Percentiles rank a stretch among this genome's conserved stretches.
phyloP scores from a whole-genome alignment of 768 basidiomycete genomes.

The Mycena belliarum region DNA sequence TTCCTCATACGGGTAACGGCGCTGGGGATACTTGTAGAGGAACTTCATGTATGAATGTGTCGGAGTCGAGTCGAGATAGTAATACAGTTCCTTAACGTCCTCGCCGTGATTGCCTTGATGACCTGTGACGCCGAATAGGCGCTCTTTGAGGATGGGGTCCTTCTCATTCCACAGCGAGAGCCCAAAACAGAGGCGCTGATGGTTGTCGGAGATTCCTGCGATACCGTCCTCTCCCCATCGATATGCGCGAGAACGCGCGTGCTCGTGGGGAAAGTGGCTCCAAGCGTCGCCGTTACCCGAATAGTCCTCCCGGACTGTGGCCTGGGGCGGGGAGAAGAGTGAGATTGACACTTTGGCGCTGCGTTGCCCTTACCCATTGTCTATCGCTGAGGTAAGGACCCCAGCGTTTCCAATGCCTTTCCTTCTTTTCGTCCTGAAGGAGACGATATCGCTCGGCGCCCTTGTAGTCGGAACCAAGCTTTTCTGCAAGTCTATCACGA shows the following conservation, averaged over 20 bases:
- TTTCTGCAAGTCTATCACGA: slow-evolving; percentile 64
- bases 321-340: slow-evolving; percentile 48
- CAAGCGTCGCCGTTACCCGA: slow-evolving; percentile 95
- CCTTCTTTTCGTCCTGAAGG: slow-evolving; percentile 75
- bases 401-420: slow-evolving; percentile 97
- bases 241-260: slow-evolving; percentile 91
- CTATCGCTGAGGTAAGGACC: slow-evolving; percentile 96
- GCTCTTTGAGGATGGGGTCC: slow-evolving; percentile 95
- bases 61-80: slow-evolving; percentile 97
- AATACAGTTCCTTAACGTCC: slow-evolving; percentile 98
- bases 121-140: slow-evolving; percentile 93
- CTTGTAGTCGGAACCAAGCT: slow-evolving; percentile 70
- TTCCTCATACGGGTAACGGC: slow-evolving; percentile 90
- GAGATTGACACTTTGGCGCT: background rate
- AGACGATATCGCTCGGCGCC: slow-evolving; percentile 85
- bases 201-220: slow-evolving; percentile 96
- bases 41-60: slow-evolving; percentile 99
- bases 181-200: slow-evolving; percentile 88
- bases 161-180: slow-evolving; percentile 93
- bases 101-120: slow-evolving; percentile 99
- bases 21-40: slow-evolving; percentile 97
- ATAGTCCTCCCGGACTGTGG: slow-evolving; percentile 98
- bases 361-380: slow-evolving; percentile 80
- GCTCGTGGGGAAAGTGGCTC: slow-evolving; percentile 93
- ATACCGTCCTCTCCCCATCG: slow-evolving; percentile 99